Evolutionary conservation across 169 alveolate species (phyloP).

Genomic region (Plasmodium gonderi): DNA sequence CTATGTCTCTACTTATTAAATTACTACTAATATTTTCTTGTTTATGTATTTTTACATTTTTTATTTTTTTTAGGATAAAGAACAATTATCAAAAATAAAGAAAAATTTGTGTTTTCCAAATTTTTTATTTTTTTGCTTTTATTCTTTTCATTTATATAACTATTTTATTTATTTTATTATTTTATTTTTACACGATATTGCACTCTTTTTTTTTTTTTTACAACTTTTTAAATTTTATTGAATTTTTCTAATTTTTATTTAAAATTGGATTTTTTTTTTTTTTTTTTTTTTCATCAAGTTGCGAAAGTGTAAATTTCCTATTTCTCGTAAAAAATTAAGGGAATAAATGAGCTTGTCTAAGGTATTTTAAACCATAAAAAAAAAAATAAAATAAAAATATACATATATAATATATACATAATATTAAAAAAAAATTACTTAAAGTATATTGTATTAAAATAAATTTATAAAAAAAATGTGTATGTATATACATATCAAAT

Average conservation of each 20-base stretch:
- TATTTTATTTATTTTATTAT: not conserved
- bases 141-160: too few species aligned
- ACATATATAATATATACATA: not conserved
- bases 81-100: not conserved
- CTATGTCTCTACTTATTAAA: too few species aligned
- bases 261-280: slow-evolving; percentile 8
- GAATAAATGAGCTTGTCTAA: not conserved
- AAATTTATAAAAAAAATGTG: not conserved
- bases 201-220: not conserved
- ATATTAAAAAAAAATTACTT: not conserved
- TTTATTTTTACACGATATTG: not conserved
- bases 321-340: not conserved
- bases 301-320: slow-evolving; percentile 24
- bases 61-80: not conserved
- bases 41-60: not conserved
- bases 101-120: not conserved
- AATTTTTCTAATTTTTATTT: not conserved
- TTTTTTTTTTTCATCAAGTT: not conserved
- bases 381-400: not conserved
- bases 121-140: not conserved
- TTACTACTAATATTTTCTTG: too few species aligned
- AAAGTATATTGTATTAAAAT: not conserved
- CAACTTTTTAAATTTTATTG: slow-evolving; percentile 1
- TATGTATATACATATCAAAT: not conserved
- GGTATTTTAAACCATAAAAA: slow-evolving; percentile 2